Base-by-base conservation (phyloP, 2,329 filamentous ascomycete genomes). In the Colletotrichum orbiculare region DNA sequence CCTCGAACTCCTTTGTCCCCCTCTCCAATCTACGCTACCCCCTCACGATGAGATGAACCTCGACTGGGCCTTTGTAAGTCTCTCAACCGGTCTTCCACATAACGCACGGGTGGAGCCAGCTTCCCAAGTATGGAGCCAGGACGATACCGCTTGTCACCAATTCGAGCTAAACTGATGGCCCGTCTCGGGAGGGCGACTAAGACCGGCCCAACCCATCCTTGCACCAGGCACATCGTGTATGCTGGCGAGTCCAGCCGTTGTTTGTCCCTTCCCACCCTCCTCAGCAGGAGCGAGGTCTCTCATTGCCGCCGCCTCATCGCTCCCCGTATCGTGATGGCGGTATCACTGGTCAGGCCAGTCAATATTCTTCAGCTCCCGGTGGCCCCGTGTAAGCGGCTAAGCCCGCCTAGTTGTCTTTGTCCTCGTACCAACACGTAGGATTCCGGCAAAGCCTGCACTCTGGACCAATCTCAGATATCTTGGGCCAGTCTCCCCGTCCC, bases 21-120 rank as follows among this genome's bases (percentile, higher is more conserved):
- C 54, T 17, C 37, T 25, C 25, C 25, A 25, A 25, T 38, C 50
- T 38, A 33, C 53, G 63, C 58, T 65, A 63, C 53, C 42, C 37
- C 63, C 47, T 63, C 63, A 63, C 52, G 53, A 66, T 66, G 25
- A 48, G 15, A 15, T n/a, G 37, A 48, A 41, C 33, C 49, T 42
- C 47, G 46, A 42, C 25, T 17, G 25, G 25, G 46, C 49, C 58
- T 66, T 63, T 63, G 59, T 66, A 25, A 25, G 53, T 42, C 59
- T 63, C 25, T 15, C 37, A 46, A 63, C 53, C 63, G 35, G 53
- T 34, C 43, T 63, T 34, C 41, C 52, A 52, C 38, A 15, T 58
- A 66, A 39, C 53, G 63, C 63, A 63, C 53, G 59, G 59, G 63
- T 63, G 58, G 58, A 52, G 58, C 63, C 53, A 66, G 37, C 52